Evolutionary conservation across 345 rosid species (phyloP), one percentile per base, ranked within the genome.

Genomic region (Salix viminalis): DNA sequence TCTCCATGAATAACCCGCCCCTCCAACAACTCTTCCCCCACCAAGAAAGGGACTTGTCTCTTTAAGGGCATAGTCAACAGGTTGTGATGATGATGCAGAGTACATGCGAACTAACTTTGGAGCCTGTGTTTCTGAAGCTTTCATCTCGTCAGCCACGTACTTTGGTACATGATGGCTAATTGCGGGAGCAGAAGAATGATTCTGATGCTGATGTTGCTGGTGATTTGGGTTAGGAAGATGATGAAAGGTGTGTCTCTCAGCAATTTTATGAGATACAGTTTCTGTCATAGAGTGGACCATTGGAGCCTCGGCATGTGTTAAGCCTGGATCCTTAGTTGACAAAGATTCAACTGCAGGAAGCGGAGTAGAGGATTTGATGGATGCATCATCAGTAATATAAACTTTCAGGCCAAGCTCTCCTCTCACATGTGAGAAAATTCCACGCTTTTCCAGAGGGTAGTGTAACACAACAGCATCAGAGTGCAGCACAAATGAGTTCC

Each of bases 341-440:
- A 80, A 58, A 46, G 80, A 81, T 76, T 84, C 80, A 69, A 70
- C 75, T 46, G 86, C 83, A 61, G 89, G 87, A 64, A 68, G 48
- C 8, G 89, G 84, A 4, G 58, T 75, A 42, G 96, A 89, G 23
- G 97, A 88, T 82, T 85, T 95, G 64, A 91, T 86, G 67, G 91
- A 89, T 50, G 88, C 83, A 48, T 90, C 92, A 39, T 91, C 90
- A 15, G 94, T 91, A 74, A 95, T 72, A 74, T 89, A 95, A 72
- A 93, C 93, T 85, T 93, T 93, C 77, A 95, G 82, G 74, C 97
- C 96, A 6, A 96, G 94, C 86, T 96, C 99, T 82, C 98, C 99
- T 83, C 96, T 83, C 9, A 96, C 99, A n/a, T 77, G 90, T 2
- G 99, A 91, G 86, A 96, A 92, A 70, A 96, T 85, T 69, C 94